phyloP scores from a whole-genome alignment of 306 rosid species.

The Trifolium fragiferum region DNA sequence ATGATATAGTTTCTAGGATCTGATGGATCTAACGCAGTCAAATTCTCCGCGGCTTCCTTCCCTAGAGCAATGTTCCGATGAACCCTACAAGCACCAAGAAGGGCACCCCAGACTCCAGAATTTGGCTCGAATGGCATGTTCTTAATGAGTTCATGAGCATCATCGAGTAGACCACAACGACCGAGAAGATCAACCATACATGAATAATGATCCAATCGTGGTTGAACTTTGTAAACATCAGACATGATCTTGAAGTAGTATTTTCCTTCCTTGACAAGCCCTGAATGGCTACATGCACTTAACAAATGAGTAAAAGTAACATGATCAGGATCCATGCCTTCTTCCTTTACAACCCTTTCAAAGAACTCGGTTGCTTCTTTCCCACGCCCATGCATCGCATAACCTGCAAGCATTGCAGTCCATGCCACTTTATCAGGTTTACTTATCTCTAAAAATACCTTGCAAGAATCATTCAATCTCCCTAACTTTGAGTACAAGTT shows the following conservation, averaged over 20 bases:
- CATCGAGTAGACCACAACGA: slow-evolving; percentile 61
- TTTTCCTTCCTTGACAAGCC: slow-evolving; percentile 69
- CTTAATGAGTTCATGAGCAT: slow-evolving; percentile 66
- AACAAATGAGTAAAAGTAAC: slow-evolving; percentile 82
- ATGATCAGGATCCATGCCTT: slow-evolving; percentile 72
- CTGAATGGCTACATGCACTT: slow-evolving; percentile 87
- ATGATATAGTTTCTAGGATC: slow-evolving; percentile 74
- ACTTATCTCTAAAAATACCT: slow-evolving; percentile 59
- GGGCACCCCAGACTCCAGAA: slow-evolving; percentile 84
- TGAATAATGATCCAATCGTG: slow-evolving; percentile 76
- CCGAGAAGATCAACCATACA: slow-evolving; percentile 93
- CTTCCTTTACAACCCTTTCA: slow-evolving; percentile 50
- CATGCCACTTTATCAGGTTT: slow-evolving; percentile 73
- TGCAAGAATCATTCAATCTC: slow-evolving; percentile 55
- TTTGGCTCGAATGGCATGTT: slow-evolving; percentile 74
- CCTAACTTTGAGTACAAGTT: slow-evolving; percentile 74
- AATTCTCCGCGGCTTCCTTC: slow-evolving; percentile 67
- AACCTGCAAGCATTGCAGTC: slow-evolving; percentile 82
- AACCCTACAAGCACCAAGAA: slow-evolving; percentile 78
- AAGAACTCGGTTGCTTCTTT: slow-evolving; percentile 63
- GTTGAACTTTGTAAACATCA: slow-evolving; percentile 58
- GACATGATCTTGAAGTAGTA: slow-evolving; percentile 64
- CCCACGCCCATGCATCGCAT: slow-evolving; percentile 71
- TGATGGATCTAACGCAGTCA: slow-evolving; percentile 62
- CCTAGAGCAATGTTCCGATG: slow-evolving; percentile 63